phyloP scores from a whole-genome alignment of 2,329 filamentous ascomycete species.

The Penicillium sp. region DNA sequence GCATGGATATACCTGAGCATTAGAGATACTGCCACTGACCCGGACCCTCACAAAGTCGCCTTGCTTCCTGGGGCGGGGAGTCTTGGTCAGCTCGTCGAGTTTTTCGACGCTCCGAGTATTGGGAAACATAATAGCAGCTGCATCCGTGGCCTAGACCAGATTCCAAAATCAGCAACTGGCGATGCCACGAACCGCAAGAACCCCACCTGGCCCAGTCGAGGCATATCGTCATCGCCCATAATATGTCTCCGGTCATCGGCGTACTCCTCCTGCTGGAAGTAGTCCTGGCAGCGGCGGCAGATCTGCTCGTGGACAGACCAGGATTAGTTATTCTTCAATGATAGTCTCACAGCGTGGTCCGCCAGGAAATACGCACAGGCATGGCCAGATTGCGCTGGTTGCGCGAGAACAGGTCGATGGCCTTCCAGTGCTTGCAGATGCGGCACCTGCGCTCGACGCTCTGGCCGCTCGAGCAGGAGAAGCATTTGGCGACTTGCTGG shows the following conservation, averaged over 20 bases:
- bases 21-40: no score
- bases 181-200: no score
- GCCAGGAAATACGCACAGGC: slow-evolving; percentile 6
- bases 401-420: slow-evolving; percentile 4
- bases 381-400: slow-evolving; percentile 6
- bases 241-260: background rate
- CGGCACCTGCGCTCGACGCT: slow-evolving; percentile 7
- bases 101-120: no score
- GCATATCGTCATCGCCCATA: no score
- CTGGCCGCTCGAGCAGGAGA: slow-evolving; percentile 1
- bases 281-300: slow-evolving; percentile 3
- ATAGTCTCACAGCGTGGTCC: background rate
- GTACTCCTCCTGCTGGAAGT: background rate
- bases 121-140: no score
- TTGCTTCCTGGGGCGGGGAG: no score
- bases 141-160: no score
- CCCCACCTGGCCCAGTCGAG: no score
- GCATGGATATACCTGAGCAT: no score
- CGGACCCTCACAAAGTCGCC: no score
- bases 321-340: background rate
- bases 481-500: slow-evolving; percentile 5
- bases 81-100: no score
- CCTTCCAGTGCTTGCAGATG: slow-evolving; percentile 4
- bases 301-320: background rate
- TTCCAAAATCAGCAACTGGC: no score